Conservation (phyloP, 1,139 yeast species). For the Pichia sp. region DNA sequence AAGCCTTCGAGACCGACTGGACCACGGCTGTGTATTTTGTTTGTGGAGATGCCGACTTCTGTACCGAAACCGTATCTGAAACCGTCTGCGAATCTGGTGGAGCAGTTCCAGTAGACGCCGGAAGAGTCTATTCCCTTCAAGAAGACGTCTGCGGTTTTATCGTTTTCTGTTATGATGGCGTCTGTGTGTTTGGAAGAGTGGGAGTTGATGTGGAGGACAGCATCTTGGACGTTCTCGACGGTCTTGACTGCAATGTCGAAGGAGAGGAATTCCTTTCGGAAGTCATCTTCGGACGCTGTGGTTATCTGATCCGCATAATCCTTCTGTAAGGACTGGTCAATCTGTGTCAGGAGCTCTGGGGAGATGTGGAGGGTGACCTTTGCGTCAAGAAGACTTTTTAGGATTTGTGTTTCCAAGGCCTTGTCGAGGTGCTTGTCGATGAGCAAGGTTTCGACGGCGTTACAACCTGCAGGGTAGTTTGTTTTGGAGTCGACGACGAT, state of each 20-base stretch:
- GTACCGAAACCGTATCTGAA: conserved; percentile 98
- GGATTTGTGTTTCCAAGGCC: conserved; percentile 36
- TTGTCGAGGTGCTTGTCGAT: conserved; percentile 49
- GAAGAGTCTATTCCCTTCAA: conserved; percentile 87
- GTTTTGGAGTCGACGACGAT: conserved; percentile 85
- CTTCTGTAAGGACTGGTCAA: conserved; percentile 26
- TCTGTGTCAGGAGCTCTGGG: conserved; percentile 42
- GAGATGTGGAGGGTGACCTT: conserved; percentile 71
- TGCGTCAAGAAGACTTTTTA: conserved; percentile 51
- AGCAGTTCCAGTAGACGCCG: conserved; percentile 98
- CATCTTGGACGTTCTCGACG: conserved; percentile 57
- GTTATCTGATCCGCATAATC: conserved; percentile 31
- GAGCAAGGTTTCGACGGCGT: conserved; percentile 86
- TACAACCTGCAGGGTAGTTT: conserved; percentile 97
- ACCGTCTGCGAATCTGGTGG: conserved; percentile 97
- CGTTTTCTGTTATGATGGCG: conserved; percentile 74
- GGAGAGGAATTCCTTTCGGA: conserved; percentile 78
- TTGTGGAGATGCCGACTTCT: conserved; percentile 96
- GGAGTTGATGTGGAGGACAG: conserved; percentile 75
- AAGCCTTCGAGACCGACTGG: conserved; percentile 98
- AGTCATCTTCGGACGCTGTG: conserved; percentile 55
- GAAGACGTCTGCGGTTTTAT: conserved; percentile 67
- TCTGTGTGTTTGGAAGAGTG: conserved; percentile 98
- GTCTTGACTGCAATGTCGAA: conserved; percentile 73
- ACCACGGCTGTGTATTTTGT: conserved; percentile 95